Conservation (phyloP, 306 rosid species). For the Arachis stenosperma region DNA sequence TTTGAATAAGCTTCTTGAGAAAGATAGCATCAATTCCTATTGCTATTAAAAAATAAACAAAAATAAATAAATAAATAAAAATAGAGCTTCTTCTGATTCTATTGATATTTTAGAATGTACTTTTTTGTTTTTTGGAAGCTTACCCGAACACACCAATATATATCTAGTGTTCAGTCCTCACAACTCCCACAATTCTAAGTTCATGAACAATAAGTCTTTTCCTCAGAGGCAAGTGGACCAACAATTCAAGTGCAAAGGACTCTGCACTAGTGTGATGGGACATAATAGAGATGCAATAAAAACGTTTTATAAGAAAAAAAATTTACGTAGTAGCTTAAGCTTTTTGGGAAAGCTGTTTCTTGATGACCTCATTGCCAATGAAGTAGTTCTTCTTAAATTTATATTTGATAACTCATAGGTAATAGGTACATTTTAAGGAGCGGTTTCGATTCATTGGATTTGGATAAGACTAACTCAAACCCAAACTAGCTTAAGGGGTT, state of each 20-base stretch:
- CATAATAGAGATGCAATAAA: background rate
- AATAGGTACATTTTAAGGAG: background rate
- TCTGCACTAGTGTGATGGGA: background rate
- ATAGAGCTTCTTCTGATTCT: background rate
- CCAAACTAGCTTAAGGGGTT: no score
- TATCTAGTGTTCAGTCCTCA: background rate
- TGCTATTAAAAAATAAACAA: background rate
- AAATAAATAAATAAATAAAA: no score
- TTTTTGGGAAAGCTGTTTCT: background rate
- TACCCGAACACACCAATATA: background rate
- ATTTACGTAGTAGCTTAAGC: background rate
- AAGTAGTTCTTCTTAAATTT: conserved; percentile 22
- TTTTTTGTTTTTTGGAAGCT: background rate
- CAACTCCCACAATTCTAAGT: background rate
- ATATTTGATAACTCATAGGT: conserved; percentile 17
- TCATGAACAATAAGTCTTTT: background rate
- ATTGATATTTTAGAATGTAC: background rate
- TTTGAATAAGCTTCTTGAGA: background rate
- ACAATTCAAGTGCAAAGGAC: background rate
- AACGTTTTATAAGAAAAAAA: no score
- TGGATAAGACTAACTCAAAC: no score
- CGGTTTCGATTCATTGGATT: background rate
- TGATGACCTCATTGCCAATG: background rate
- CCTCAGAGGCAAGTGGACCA: background rate
- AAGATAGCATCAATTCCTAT: background rate